Evolutionary conservation across 441 rosid genomes (phyloP).

Genomic region (Corymbia calophylla): DNA sequence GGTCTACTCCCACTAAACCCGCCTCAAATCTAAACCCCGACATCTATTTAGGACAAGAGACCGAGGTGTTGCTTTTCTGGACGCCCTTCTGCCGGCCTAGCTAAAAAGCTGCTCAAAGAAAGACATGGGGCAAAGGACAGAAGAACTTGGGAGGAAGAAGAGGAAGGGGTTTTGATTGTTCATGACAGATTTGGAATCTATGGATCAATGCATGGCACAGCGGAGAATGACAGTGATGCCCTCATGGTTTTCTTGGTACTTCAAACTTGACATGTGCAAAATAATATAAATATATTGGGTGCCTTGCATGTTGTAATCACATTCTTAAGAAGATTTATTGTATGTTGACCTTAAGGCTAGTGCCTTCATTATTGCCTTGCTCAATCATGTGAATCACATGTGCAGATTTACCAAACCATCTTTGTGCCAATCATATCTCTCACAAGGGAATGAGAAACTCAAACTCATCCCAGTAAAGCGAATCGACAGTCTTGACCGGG

Average conservation of each 20-base stretch:
- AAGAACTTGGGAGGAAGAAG: not conserved
- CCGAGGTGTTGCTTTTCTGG: not conserved
- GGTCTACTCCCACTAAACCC: not conserved
- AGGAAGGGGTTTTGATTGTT: not conserved
- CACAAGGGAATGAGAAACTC: not conserved
- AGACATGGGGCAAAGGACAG: not conserved
- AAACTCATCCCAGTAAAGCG: not conserved
- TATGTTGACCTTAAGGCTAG: not conserved
- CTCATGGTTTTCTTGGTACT: not conserved
- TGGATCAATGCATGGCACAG: not conserved
- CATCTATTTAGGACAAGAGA: not conserved
- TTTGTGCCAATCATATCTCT: not conserved
- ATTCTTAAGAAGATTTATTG: not conserved
- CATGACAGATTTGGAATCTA: not conserved
- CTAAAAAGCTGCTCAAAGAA: not conserved
- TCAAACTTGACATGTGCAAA: not conserved
- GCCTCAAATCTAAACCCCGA: not conserved
- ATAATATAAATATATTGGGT: not conserved
- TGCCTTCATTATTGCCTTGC: not conserved
- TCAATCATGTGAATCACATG: not conserved
- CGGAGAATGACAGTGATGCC: not conserved
- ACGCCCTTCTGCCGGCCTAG: not conserved
- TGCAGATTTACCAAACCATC: not conserved
- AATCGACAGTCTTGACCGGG: rapidly evolving
- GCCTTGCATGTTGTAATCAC: not conserved